Evolutionary conservation across 192 early-diverging fungal genomes (phyloP), one percentile per base, ranked within the genome.

Genomic region (Pilobolus umbonatus): DNA sequence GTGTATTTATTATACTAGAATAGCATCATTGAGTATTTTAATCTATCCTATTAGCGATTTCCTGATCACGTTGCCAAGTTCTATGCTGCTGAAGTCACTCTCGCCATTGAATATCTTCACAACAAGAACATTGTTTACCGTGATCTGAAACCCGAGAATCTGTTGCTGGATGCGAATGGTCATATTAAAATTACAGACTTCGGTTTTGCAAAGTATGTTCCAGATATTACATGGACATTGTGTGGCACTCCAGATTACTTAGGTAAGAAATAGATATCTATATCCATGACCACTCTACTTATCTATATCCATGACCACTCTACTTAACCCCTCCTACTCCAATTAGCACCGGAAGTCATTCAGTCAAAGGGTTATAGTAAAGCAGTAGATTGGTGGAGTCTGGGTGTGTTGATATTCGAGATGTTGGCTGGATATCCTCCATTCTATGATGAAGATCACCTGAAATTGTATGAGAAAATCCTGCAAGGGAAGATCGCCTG

Each of bases 401-500:
- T 96, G 61, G 93, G 93, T 28, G 80, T 95, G 40, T 64, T 95
- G 38, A 91, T 95, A 43, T 94, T 90, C 64, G 92, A 94, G 74
- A 95, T 95, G 93, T 74, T 94, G 26, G 93, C 93, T 6, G 93
- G 93, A 14, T 86, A 92, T 65, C 92, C 93, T 36, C 93, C 93
- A 28, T 96, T 96, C 75, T 91, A 90, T 66, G 92, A 93, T 71
- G 91, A 96, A 59, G 90, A 94, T 73, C 92, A 91, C 65, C 84
- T 90, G 68, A 85, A 87, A 51, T 64, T 96, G 52, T 94, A 94
- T 64, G 92, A 93, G 73, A 93, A 93, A 73, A 94, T 96, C 55
- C 69, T 96, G 57, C 79, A 80, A 1, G 90, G 94, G 29, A 84
- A 79, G 31, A 85, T 91, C 38, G 75, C 80, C 62, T 96, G 92